Base-by-base conservation (phyloP, 768 basidiomycete species). In the Coprinellus aureogranulatus region DNA sequence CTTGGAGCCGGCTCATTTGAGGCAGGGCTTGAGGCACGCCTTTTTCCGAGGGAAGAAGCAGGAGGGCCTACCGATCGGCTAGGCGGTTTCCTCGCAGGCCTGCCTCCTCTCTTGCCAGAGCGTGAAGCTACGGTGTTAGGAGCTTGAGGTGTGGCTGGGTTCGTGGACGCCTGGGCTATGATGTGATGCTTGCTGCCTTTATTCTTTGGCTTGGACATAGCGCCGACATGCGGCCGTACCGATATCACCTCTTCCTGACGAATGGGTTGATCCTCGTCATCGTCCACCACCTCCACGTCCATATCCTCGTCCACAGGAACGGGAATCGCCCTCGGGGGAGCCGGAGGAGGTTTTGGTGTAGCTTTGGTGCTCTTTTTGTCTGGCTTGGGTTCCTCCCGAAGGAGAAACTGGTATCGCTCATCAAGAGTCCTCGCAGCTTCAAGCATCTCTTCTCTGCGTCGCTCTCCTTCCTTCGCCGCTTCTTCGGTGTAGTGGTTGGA, bases 371-470 rank as follows among this genome's bases (percentile, higher is more conserved):
- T 37, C 23, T 57, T 50, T 41, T 47, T 57, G 6, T 23, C 8
- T 1, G 27, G 16, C 23, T 76, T 73, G 61, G 78, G 75, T 55
- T 89, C 87, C 2, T 87, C 81, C 16, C 89, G 88, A 26, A 93
- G 80, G 42, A 93, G 77, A n/a, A 82, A 77, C 22, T 84, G 78
- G 65, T 90, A 93, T 44, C 91, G 85, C 56, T 84, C 83, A 64
- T 92, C 90, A 51, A 93, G 70, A 22, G 69, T 67, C 54, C 77
- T 69, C 14, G 90, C 91, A 14, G 84, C 78, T 51, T 85, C 82
- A 6, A 93, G 76, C 87, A 93, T 90, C 70, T 86, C 84, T 65
- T 81, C 75, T 54, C 86, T 77, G 39, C 91, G 81, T 59, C 88
- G 77, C 67, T 90, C 89, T n/a, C 89, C 89, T 69, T 92, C 90